Conservation (phyloP, 2,329 filamentous ascomycete species). For the Aureobasidium sp. region DNA sequence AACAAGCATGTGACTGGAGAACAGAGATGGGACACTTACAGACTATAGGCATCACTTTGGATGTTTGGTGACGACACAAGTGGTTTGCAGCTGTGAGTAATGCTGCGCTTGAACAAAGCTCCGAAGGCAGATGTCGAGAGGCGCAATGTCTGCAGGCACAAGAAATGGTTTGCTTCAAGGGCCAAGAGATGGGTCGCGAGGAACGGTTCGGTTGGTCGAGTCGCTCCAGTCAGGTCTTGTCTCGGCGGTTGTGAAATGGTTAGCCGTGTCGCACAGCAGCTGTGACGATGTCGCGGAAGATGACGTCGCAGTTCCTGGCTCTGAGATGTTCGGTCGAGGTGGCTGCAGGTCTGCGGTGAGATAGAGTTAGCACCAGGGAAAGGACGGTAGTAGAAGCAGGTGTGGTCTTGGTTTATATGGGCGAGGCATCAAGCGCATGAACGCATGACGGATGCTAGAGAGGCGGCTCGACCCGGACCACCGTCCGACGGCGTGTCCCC, state of each 20-base stretch:
- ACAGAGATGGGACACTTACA: constrained; percentile 11
- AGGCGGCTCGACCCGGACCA: constrained; percentile 1
- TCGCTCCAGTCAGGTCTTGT: constrained; percentile 9
- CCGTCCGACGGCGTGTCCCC: background rate
- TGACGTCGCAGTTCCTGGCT: background rate
- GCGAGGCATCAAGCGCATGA: constrained; percentile 6
- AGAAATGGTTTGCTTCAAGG: constrained; percentile 3
- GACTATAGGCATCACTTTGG: constrained; percentile 18
- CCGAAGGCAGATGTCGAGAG: background rate
- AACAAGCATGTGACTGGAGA: constrained; percentile 4
- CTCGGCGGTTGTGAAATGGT: constrained; percentile 12
- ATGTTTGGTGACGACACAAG: background rate
- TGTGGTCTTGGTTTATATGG: constrained; percentile 3
- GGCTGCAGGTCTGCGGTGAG: constrained; percentile 3
- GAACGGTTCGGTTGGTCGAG: constrained; percentile 1
- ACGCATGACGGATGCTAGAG: constrained; percentile 10
- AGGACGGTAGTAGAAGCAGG: background rate
- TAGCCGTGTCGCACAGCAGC: constrained; percentile 14
- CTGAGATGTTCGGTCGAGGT: background rate
- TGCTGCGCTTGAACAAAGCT: background rate
- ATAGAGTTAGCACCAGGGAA: background rate
- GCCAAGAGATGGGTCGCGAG: background rate
- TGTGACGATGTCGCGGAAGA: constrained; percentile 4
- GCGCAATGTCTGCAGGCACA: constrained; percentile 12
- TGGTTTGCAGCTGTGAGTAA: background rate